phyloP scores from a whole-genome alignment of 2,329 filamentous ascomycete species.

The Tolypocladium ovalisporum region DNA sequence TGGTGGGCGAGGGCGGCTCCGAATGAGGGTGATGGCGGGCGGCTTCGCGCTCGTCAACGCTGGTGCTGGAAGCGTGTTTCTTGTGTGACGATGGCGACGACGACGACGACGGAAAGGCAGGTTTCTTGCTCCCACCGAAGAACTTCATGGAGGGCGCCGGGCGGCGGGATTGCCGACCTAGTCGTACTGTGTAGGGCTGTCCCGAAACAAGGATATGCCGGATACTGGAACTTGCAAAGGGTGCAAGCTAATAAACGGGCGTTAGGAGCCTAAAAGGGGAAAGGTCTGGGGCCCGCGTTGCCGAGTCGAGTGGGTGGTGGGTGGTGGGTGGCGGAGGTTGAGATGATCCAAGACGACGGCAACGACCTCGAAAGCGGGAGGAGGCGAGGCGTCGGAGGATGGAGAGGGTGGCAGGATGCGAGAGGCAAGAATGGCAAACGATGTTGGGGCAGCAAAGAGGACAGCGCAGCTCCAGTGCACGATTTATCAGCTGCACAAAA shows the following conservation, averaged over 20 bases:
- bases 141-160: slow-evolving; percentile 36
- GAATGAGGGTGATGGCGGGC: slow-evolving; percentile 22
- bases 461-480: slow-evolving; percentile 8
- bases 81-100: slow-evolving; percentile 17
- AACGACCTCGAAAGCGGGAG: not conserved
- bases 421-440: not conserved
- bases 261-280: slow-evolving; percentile 12
- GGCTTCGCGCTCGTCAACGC: slow-evolving; percentile 24
- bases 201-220: slow-evolving; percentile 29
- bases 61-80: slow-evolving; percentile 26
- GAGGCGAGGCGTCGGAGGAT: not conserved
- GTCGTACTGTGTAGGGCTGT: slow-evolving; percentile 12
- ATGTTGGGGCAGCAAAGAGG: not conserved
- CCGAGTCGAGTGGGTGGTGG: not conserved
- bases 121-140: slow-evolving; percentile 35
- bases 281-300: not conserved
- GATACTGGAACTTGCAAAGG: slow-evolving; percentile 16
- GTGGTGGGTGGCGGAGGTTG: too few species aligned
- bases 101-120: slow-evolving; percentile 11
- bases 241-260: slow-evolving; percentile 17
- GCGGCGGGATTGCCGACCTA: slow-evolving; percentile 8
- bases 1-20: slow-evolving; percentile 27
- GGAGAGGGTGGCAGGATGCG: not conserved
- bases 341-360: not conserved
- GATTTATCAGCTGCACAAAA: slow-evolving; percentile 19